phyloP scores from a whole-genome alignment of 1,139 yeast genomes.

The Zhuliangozyma blackwelliae region DNA sequence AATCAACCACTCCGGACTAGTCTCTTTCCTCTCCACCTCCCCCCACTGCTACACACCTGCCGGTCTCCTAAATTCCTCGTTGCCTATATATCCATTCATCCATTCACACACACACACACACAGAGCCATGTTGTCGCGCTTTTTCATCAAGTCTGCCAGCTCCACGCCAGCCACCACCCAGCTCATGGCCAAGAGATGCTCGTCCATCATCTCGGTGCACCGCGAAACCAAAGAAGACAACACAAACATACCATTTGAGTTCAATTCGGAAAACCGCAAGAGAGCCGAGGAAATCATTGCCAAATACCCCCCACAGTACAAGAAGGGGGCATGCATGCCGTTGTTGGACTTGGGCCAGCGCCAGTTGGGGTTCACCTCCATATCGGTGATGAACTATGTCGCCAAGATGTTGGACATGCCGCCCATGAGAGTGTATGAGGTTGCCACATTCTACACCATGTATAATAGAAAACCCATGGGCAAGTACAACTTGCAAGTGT shows the following conservation, averaged over 20 bases:
- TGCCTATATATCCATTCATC: too few relatives aligned
- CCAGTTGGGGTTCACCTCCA: slow-evolving; percentile 82
- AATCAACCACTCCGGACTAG: too few relatives aligned
- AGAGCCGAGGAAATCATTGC: slow-evolving; percentile 72
- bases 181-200: slow-evolving; percentile 20
- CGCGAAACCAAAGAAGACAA: slow-evolving; percentile 70
- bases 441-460: slow-evolving; percentile 91
- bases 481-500: slow-evolving; percentile 76
- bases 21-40: too few relatives aligned
- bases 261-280: slow-evolving; percentile 60
- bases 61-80: too few relatives aligned
- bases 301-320: slow-evolving; percentile 82
- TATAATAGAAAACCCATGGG: slow-evolving; percentile 87
- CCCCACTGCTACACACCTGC: too few relatives aligned
- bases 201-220: slow-evolving; percentile 60
- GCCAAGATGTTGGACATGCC: slow-evolving; percentile 86
- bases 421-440: slow-evolving; percentile 93
- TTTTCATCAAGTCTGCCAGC: slow-evolving; percentile 3
- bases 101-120: too few relatives aligned
- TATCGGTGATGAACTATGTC: slow-evolving; percentile 89
- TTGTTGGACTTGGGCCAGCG: slow-evolving; percentile 84
- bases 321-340: slow-evolving; percentile 88
- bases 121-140: slow-evolving; percentile 12
- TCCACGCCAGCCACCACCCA: slow-evolving; percentile 5
- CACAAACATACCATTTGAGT: slow-evolving; percentile 67